Evolutionary conservation across 306 rosid genomes (phyloP), one percentile per base, ranked within the genome.

Genomic region (Cajanus cajan): DNA sequence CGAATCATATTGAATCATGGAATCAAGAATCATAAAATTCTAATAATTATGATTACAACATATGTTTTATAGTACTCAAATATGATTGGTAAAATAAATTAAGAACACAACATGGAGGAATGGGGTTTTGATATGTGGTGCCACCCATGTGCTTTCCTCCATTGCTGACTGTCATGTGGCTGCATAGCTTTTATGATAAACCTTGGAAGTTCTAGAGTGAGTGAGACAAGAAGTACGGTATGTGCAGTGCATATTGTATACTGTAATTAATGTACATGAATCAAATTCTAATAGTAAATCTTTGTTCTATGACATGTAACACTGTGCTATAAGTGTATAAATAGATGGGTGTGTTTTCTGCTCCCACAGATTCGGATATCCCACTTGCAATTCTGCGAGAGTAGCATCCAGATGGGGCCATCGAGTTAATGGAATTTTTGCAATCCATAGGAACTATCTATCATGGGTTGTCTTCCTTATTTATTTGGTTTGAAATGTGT

Each of bases 111-210:
- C 86, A 86, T 39, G 83, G 67, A 71, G 85, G 90, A 87, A 88
- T 89, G 97, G 94, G 90, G 73, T 51, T 25, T 34, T 63, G 81
- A 78, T 67, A 63, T 11, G 83, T 67, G 83, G 88, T 76, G 84
- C 86, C 85, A 77, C 90, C 94, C 97, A 90, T 89, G 91, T 87
- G 94, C 78, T 79, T 73, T 74, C 37, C 43, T 88, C 78, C 59
- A 74, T 80, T 22, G 78, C 47, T 74, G 19, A 75, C 74, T 47
- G 82, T 55, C 79, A 82, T 91, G 89, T 57, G 82, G 83, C 74
- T 81, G 86, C 88, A 85, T 59, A 85, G 85, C 59, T 78, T 87
- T 82, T 83, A 79, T 83, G 88, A 76, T 77, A 87, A 59, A 82
- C 84, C 79, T 83, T 75, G 77, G 85, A 83, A 73, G 73, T 80